These are phyloP conservation scores for Spathaspora gorwiae DNA, from an alignment of 805 yeast species.

Conservation along the genomic window DNA sequence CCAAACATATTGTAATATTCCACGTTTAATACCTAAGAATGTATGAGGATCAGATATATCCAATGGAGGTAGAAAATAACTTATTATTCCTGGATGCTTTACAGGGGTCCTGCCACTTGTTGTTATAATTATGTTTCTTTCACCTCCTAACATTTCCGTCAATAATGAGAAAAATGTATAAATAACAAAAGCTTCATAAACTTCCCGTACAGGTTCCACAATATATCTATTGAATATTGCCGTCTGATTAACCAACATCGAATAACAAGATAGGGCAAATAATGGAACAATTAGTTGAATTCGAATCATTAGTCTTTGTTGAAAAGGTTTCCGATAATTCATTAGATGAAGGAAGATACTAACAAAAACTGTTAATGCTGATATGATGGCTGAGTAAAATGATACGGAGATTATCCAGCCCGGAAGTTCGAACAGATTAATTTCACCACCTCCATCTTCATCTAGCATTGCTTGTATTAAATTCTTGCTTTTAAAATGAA, in stretches of 20 bases:
- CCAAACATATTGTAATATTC: conserved; percentile 93
- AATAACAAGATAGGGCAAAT: conserved; percentile 67
- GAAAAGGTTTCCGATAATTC: conserved; percentile 84
- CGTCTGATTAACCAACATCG: conserved; percentile 45
- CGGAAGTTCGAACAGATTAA: conserved; percentile 2
- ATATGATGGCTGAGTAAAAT: conserved; percentile 18
- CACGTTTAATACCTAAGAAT: conserved; percentile 72
- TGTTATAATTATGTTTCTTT: conserved; percentile 70
- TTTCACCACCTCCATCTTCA: not conserved
- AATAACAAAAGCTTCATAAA: conserved; percentile 93
- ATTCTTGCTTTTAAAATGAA: too few relatives aligned
- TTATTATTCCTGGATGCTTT: conserved; percentile 50
- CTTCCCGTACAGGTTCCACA: conserved; percentile 73
- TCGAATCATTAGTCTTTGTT: conserved; percentile 79
- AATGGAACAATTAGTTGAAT: conserved; percentile 80
- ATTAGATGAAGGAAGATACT: conserved; percentile 31
- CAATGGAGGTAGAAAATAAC: conserved; percentile 39
- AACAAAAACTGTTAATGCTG: conserved; percentile 17
- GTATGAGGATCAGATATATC: conserved; percentile 86
- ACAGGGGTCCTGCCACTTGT: conserved; percentile 72
- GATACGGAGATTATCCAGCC: conserved; percentile 16
- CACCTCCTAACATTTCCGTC: conserved; percentile 87
- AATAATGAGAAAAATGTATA: conserved; percentile 86
- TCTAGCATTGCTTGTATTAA: not conserved
- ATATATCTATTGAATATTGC: conserved; percentile 41